A percentile compares a stretch with the other conserved stretches of the same genome.
Conservation (phyloP, 345 rosid species). For the Moricandia arvensis region DNA sequence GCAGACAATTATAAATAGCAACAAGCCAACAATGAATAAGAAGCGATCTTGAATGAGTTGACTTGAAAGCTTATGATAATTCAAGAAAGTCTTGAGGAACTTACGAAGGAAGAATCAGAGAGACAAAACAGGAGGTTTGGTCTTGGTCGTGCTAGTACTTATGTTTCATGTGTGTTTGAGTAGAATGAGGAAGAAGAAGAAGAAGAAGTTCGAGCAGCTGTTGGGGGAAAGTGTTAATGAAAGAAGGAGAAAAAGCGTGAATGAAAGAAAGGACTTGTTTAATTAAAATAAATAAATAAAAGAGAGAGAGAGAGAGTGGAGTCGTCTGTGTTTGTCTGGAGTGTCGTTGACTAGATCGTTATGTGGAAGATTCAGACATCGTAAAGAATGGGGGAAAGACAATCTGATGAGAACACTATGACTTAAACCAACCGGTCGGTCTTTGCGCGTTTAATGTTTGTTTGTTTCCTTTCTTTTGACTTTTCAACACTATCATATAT, state of each 20-base stretch:
- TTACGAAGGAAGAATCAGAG: conserved; percentile 1
- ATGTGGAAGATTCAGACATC: conserved; percentile 20
- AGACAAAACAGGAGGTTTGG: not conserved
- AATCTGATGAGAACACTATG: conserved; percentile 21
- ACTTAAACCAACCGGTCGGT: conserved; percentile 24
- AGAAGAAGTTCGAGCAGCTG: conserved; percentile 18
- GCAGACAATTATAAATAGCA: not conserved
- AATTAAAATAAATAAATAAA: not conserved
- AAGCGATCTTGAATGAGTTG: conserved; percentile 28
- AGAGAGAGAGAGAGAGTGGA: not conserved
- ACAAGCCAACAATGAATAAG: too few species aligned
- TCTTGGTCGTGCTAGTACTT: not conserved
- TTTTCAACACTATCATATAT: conserved; percentile 3
- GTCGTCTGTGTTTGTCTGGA: conserved; percentile 20
- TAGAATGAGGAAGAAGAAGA: conserved; percentile 6
- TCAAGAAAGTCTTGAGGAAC: not conserved
- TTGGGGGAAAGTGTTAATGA: not conserved
- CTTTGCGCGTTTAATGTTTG: conserved; percentile 34
- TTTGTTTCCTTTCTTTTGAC: conserved; percentile 7
- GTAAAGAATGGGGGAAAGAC: conserved; percentile 27
- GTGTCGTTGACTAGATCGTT: conserved; percentile 32
- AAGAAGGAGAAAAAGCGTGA: conserved; percentile 6
- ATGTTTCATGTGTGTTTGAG: conserved; percentile 7
- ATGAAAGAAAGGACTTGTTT: conserved; percentile 4
- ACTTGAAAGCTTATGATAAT: not conserved